Evolutionary conservation across 2,329 filamentous ascomycete genomes (phyloP), one percentile per base, ranked within the genome.

Genomic region (Cordyceps farinosa): DNA sequence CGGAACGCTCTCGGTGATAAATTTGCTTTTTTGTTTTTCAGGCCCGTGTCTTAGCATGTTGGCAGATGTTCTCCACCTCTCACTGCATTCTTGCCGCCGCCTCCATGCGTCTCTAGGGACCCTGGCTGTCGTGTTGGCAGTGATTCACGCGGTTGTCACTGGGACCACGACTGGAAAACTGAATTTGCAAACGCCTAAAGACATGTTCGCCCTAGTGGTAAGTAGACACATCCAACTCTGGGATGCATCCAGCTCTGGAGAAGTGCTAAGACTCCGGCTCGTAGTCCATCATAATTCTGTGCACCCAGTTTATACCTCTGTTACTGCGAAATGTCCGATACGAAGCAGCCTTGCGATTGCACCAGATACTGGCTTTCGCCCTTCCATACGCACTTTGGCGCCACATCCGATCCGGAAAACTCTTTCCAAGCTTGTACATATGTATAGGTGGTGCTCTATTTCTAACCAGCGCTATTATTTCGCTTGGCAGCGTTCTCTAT

Each of bases 311-410:
- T 17, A 42, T 42, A 3, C 52, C 52, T 54, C 15, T 54, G 8
- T 17, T 17, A 40, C n/a, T 54, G 13, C n/a, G 36, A 54, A 42
- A 34, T 34, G 34, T 54, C 52, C 40, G 17, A n/a, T 54, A 54
- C n/a, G 34, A 54, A 54, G 52, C 52, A 6, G 52, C 34, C n/a
- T 11, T 54, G 34, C n/a, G 34, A 10, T 40, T 54, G 9, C n/a
- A 54, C 11, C n/a, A 54, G 34, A 11, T 54, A 17, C 52, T 54
- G 29, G 40, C 52, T 34, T 54, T 54, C 52, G 52, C 52, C n/a
- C 29, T 54, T 11, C 17, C 9, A n/a, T 54, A 54, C 34, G 17
- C 17, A 22, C 52, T 54, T 22, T 54, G 34, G 52, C 34, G 52
- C 17, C n/a, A 54, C 40, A 29, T 34, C 52, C 40, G 34, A 29